phyloP scores from a whole-genome alignment of 495 filamentous ascomycete species.

The Talaromyces wortmannii region DNA sequence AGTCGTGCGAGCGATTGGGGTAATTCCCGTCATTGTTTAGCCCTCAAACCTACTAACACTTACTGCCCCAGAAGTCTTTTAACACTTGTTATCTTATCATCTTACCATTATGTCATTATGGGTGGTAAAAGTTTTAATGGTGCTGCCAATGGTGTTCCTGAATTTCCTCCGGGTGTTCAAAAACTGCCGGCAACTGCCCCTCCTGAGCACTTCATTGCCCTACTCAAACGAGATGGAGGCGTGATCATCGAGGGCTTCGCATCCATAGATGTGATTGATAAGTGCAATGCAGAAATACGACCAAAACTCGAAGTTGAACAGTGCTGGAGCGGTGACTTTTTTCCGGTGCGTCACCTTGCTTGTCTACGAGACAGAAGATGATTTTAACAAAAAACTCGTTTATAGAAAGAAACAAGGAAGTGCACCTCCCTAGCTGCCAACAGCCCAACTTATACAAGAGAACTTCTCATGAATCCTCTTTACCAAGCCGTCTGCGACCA shows the following conservation, averaged over 20 bases:
- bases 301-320: not conserved
- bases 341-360: conserved; percentile 1
- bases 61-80: not conserved
- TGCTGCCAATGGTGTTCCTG: not conserved
- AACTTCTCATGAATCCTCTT: conserved; percentile 15
- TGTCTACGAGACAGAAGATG: not conserved
- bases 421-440: conserved; percentile 14
- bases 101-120: no score
- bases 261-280: conserved; percentile 3
- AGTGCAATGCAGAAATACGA: conserved; percentile 1
- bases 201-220: not conserved
- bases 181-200: not conserved
- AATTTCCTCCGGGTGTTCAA: not conserved
- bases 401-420: conserved; percentile 15
- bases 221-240: conserved; percentile 9
- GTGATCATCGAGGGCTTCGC: conserved; percentile 7
- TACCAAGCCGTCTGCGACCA: conserved; percentile 15
- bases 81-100: not conserved
- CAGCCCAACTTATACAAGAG: conserved; percentile 16
- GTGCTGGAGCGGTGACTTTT: conserved; percentile 10
- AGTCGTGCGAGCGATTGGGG: not conserved
- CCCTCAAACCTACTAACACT: not conserved
- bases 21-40: not conserved
- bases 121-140: not conserved
- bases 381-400: not conserved